Conservation (phyloP, 2,329 filamentous ascomycete species). For the Sclerotinia spermophila region DNA sequence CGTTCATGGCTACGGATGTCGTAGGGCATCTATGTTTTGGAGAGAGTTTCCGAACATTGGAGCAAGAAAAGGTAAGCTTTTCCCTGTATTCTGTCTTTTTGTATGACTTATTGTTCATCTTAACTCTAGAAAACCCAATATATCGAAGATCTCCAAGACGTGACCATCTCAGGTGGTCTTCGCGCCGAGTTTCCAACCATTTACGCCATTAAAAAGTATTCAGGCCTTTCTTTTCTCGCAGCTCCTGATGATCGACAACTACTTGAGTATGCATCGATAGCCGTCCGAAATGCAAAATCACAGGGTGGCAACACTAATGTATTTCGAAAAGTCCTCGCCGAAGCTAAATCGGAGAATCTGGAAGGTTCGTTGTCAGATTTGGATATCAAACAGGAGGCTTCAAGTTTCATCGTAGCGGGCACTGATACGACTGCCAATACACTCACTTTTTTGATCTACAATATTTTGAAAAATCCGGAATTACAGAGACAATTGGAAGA, state of each 20-base stretch:
- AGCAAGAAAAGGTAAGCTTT: slow-evolving; percentile 44
- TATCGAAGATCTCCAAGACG: not conserved
- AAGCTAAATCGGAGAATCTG: not conserved
- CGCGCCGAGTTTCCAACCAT: not conserved
- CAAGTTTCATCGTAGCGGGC: slow-evolving; percentile 1
- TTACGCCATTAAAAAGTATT: not conserved
- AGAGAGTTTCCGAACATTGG: slow-evolving; percentile 51
- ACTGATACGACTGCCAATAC: slow-evolving; percentile 19
- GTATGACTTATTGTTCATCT: not conserved
- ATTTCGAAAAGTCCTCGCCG: slow-evolving; percentile 6
- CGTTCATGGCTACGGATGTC: slow-evolving; percentile 52
- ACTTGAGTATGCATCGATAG: not conserved
- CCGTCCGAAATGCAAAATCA: slow-evolving; percentile 32
- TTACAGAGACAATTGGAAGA: not conserved
- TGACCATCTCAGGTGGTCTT: accelerated
- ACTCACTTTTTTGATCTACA: slow-evolving; percentile 11
- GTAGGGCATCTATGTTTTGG: slow-evolving; percentile 54
- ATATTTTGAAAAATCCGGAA: not conserved
- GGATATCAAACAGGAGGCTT: not conserved
- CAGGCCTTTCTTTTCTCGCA: not conserved
- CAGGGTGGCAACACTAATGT: not conserved
- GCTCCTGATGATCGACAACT: not conserved
- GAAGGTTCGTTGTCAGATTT: not conserved
- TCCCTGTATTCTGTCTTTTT: accelerated
- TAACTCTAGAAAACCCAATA: not conserved